phyloP scores from a whole-genome alignment of 768 basidiomycete genomes.

The Dentipellis sp. region DNA sequence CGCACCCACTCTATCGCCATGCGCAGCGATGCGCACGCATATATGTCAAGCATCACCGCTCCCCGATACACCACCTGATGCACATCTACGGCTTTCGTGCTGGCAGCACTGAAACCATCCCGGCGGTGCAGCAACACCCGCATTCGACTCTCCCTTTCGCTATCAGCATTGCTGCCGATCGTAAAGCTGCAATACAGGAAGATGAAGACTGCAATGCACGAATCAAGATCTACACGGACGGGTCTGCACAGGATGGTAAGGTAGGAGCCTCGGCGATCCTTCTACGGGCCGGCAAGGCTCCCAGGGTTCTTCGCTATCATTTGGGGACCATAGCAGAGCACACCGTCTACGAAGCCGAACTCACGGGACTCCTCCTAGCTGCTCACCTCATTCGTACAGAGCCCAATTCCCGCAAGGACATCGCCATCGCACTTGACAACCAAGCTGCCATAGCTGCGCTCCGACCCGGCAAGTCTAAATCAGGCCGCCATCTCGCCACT shows the following conservation, averaged over 20 bases:
- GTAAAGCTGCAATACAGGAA: not conserved
- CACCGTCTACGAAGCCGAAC: slow-evolving; percentile 24
- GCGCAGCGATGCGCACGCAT: not conserved
- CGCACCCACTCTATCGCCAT: slow-evolving; percentile 1
- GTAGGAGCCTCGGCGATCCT: not conserved
- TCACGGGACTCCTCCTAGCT: slow-evolving; percentile 20
- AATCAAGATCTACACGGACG: not conserved
- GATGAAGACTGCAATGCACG: not conserved
- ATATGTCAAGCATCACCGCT: not conserved
- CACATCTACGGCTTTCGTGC: not conserved
- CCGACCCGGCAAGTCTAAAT: not conserved
- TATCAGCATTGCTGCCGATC: not conserved
- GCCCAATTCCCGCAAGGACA: not conserved
- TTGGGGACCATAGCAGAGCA: slow-evolving; percentile 6
- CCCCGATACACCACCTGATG: slow-evolving; percentile 12
- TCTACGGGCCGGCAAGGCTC: not conserved
- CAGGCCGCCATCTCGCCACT: slow-evolving; percentile 7
- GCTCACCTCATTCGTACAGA: slow-evolving; percentile 18
- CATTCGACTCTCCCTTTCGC: not conserved
- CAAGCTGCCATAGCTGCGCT: slow-evolving; percentile 3
- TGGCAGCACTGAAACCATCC: slow-evolving; percentile 5
- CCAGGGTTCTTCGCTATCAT: no score
- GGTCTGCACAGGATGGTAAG: not conserved
- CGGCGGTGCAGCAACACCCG: not conserved
- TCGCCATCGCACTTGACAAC: slow-evolving; percentile 3